Conservation (phyloP, 495 filamentous ascomycete genomes). For the Neurospora sp. region DNA sequence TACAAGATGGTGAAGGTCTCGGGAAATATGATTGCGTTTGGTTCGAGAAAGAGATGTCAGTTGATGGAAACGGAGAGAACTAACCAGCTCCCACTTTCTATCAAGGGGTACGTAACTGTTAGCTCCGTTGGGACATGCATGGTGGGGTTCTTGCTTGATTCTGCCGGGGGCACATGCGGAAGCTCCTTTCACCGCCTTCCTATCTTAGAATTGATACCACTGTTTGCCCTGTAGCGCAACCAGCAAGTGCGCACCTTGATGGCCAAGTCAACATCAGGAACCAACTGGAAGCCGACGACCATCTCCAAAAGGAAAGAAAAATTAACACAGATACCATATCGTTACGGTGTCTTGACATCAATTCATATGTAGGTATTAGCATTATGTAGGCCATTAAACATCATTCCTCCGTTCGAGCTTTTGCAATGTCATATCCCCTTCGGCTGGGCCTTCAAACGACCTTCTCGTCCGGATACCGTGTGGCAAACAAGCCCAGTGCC, state of each 20-base stretch:
- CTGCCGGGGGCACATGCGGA: neutral
- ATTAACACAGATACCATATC: neutral
- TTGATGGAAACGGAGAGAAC: neutral
- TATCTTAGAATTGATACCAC: neutral
- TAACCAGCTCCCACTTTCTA: neutral
- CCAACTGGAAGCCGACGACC: neutral
- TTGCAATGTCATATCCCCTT: neutral
- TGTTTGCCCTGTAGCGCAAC: neutral
- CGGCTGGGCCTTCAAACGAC: constrained; percentile 18
- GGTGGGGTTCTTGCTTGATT: neutral
- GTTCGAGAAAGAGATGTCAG: neutral
- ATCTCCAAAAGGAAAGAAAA: neutral
- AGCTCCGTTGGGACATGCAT: neutral
- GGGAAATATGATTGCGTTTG: neutral
- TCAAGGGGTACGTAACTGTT: neutral
- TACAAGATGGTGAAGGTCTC: neutral
- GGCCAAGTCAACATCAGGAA: neutral
- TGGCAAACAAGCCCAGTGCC: constrained; percentile 80
- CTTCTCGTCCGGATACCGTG: constrained; percentile 57
- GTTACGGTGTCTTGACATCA: neutral
- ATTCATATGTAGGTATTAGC: constrained; percentile 1
- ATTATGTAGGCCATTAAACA: neutral
- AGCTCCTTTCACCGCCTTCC: neutral
- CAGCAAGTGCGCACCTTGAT: neutral
- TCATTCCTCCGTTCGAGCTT: neutral